Percentiles rank a stretch among this genome's conserved stretches.
Evolutionary conservation across 176 grass and related monocot species (phyloP).

Genomic region (Carex littledalei): DNA sequence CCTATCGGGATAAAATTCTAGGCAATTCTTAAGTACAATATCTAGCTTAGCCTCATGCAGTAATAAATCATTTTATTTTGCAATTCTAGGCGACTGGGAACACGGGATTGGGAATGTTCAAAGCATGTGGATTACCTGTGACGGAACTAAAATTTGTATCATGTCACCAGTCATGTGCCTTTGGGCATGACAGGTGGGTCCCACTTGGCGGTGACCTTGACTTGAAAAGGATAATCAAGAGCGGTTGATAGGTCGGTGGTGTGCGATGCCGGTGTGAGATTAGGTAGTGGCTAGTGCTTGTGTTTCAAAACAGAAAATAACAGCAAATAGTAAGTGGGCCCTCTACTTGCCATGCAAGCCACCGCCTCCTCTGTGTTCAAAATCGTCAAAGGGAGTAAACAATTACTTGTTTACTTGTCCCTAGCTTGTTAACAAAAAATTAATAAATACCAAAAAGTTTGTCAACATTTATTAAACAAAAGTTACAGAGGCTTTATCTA

Average conservation of each 20-base stretch:
- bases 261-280: conserved; percentile 12
- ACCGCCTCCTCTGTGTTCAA: background rate
- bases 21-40: background rate
- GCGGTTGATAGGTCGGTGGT: background rate
- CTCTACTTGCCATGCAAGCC: background rate
- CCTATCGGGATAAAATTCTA: too few relatives aligned
- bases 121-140: background rate
- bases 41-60: background rate
- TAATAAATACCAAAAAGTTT: background rate
- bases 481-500: too few relatives aligned
- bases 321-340: background rate
- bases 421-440: background rate
- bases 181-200: background rate
- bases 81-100: background rate
- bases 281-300: background rate
- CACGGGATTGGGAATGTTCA: background rate
- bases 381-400: background rate
- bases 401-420: background rate
- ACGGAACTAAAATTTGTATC: background rate
- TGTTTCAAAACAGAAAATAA: background rate
- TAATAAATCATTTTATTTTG: background rate
- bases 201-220: background rate
- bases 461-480: too few relatives aligned
- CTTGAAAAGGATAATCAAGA: background rate
- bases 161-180: background rate